Conservation (phyloP, 768 basidiomycete genomes). For the Pleurotus tuber-regium region DNA sequence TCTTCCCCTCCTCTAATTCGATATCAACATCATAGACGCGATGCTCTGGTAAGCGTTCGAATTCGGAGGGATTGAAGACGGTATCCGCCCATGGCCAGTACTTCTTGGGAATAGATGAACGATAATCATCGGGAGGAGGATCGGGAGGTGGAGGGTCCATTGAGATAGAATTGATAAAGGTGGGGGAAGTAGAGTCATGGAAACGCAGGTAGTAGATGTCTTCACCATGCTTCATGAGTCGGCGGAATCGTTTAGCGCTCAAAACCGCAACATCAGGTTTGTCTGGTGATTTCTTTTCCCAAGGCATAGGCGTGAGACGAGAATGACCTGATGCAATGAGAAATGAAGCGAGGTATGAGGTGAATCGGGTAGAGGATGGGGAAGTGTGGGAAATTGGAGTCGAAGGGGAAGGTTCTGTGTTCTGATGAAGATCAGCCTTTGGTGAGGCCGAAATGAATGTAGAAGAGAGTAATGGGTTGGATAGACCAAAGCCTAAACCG, state of each 20-base stretch:
- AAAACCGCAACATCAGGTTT: not conserved
- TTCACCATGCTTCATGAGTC: not conserved
- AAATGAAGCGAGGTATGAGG: constrained; percentile 4
- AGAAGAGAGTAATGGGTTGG: constrained; percentile 9
- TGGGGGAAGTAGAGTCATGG: constrained; percentile 13
- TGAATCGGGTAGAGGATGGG: constrained; percentile 4
- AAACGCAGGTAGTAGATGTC: constrained; percentile 12
- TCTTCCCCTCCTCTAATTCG: not conserved
- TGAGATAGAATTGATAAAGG: not conserved
- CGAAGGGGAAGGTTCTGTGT: not conserved
- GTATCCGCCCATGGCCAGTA: constrained; percentile 25
- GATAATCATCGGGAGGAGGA: not conserved
- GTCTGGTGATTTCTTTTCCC: not conserved
- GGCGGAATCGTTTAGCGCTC: not conserved
- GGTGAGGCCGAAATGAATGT: not conserved
- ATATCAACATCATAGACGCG: constrained; percentile 27
- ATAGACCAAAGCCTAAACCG: constrained; percentile 29
- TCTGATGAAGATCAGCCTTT: too few species aligned
- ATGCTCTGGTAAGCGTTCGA: constrained; percentile 29
- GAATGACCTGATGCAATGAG: not conserved
- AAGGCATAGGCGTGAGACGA: not conserved
- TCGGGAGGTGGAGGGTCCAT: not conserved
- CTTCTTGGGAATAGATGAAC: constrained; percentile 19
- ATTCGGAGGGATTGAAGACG: constrained; percentile 22
- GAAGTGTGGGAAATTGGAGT: not conserved